Evolutionary conservation across 75 land plant species (phyloP), one percentile per base, ranked within the genome.

Genomic region (Cupressus sempervirens): DNA sequence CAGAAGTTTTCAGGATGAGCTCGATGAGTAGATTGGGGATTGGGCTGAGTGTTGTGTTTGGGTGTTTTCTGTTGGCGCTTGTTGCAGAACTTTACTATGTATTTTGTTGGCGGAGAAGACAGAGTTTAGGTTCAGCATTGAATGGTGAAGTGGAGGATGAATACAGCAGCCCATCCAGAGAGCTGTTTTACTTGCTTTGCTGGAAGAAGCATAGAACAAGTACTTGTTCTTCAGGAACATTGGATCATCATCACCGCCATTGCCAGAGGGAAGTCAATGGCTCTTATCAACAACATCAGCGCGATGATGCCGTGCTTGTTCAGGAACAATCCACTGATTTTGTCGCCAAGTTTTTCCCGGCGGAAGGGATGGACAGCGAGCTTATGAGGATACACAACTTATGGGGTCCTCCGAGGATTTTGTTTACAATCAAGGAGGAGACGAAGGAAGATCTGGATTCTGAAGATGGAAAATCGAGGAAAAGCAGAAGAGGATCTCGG

Each of bases 401-500:
- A 14, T 68, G 84, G 36, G 95, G 92, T 56, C 96, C 93, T 7
- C 95, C 95, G 0, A 91, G 95, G 56, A 84, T 93, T 65, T 92
- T 95, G 74, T 95, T 94, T 90, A 93, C 96, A 45, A 95, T 95
- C 82, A 91, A 88, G 67, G 96, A 95, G 82, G 96, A 95, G 84
- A 95, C 94, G 1, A 94, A 88, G 85, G 96, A 94, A 56, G 96
- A 94, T 83, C 84, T 94, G 86, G 96, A 94, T 46, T 90, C 92
- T 72, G 95, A 93, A 67, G 93, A 91, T 88, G 91, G 89, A 40
- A 92, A 76, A 73, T 89, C 92, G 12, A 88, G 84, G 73, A 84
- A 81, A 75, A 91, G 91, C 84, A 81, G 89, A 45, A 88, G 86
- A 20, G 88, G 86, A 40, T 91, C 92, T 73, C 90, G 87, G 65